Percentiles rank a stretch among this genome's conserved stretches.
These are phyloP conservation scores for Silene conica DNA, from an alignment of 148 eudicot species.

Conservation along the genomic window DNA sequence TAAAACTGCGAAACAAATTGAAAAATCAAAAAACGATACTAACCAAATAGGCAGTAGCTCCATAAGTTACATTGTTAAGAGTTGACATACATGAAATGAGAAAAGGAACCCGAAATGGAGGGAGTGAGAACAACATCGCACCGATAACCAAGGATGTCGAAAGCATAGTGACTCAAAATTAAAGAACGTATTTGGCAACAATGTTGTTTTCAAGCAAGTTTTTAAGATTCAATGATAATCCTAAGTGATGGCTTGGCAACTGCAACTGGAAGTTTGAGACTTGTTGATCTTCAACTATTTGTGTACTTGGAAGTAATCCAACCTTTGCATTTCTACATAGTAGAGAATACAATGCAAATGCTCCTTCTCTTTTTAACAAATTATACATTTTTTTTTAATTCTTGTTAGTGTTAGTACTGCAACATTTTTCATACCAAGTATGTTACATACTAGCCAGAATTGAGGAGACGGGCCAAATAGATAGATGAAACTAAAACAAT, in stretches of 20 bases:
- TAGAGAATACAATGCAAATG: constrained; percentile 48
- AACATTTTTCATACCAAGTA: neutral
- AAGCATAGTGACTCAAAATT: constrained; percentile 39
- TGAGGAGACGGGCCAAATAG: no score
- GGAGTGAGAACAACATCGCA: constrained; percentile 49
- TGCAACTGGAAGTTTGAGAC: constrained; percentile 31
- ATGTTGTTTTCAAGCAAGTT: constrained; percentile 27
- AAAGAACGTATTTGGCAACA: constrained; percentile 29
- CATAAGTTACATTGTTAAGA: no score
- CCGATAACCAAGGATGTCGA: constrained; percentile 44
- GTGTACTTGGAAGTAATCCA: constrained; percentile 40
- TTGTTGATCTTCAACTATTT: constrained; percentile 37
- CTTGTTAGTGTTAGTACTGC: neutral
- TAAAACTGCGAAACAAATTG: constrained; percentile 23
- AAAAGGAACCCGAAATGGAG: constrained; percentile 37
- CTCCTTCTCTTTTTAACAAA: constrained; percentile 30
- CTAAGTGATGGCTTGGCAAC: constrained; percentile 22
- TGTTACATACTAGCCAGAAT: no score
- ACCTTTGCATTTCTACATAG: constrained; percentile 41
- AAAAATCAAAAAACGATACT: no score
- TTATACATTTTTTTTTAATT: no score
- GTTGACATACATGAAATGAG: no score
- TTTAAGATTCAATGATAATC: constrained; percentile 28
- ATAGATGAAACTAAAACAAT: no score
- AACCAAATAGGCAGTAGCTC: no score